Base-by-base conservation (phyloP, 306 rosid genomes). In the Acacia crassicarpa region DNA sequence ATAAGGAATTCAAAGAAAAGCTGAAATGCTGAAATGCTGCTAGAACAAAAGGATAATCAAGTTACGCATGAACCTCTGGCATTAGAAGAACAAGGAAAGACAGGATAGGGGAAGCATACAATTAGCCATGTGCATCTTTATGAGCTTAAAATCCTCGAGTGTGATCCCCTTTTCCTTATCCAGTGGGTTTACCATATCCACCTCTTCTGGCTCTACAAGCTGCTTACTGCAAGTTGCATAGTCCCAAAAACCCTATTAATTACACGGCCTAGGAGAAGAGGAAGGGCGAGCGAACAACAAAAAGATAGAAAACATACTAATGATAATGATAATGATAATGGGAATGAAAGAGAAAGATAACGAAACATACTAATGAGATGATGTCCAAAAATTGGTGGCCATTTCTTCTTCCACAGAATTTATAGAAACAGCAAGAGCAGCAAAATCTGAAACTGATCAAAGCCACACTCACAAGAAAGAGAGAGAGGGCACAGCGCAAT, bases 351-450 rank as follows among this genome's bases (percentile, higher is more conserved):
- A 30, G 1, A 38, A 33, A 43, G 1, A n/a, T 44, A 14, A 17
- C 16, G 9, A 82, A 79, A 77, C 90, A 48, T 86, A 95, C 99
- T 54, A 85, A 89, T 95, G 99, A 67, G 99, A 93, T 5, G 98
- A 95, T 46, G 97, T 77, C 99, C 99, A 95, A 89, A 93, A 95
- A 90, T 93, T 93, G 59, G 98, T 89, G 74, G 98, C 94, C 99
- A 91, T 95, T 15, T 53, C 23, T 13, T 51, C 33, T 78, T 79
- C 78, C 74, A 46, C 84, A 19, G 69, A 70, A 48, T 59, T 76
- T 51, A 72, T 76, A 51, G 30, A 80, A 78, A 65, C 25, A 5
- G 58, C 58, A 51, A 51, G 54, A 48, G 19, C 17, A 48, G 58
- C 58, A 9, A 51, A 51, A 51, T 51, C 58, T 51, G 22, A 51